Conservation (phyloP, 2,329 filamentous ascomycete genomes). For the Phaeosphaeriaceae sp. region DNA sequence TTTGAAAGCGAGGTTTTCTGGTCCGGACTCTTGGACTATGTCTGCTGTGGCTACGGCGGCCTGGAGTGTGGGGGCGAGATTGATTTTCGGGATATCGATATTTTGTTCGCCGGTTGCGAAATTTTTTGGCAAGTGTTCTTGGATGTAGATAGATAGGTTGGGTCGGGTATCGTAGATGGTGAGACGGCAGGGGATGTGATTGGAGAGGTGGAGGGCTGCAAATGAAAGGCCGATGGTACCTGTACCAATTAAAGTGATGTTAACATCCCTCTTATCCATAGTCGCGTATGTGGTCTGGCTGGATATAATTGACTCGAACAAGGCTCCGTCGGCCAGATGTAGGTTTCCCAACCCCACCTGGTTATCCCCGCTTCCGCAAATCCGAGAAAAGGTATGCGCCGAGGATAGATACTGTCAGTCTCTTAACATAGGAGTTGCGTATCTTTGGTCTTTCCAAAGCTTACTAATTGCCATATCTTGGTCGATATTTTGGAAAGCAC, state of each 20-base stretch:
- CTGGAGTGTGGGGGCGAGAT: conserved; percentile 39
- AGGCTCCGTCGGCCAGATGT: too few relatives aligned
- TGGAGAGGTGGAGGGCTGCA: conserved; percentile 59
- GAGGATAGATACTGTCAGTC: too few relatives aligned
- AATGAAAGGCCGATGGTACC: conserved; percentile 64
- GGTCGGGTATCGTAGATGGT: conserved; percentile 60
- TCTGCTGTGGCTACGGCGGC: conserved; percentile 55
- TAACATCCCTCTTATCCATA: conserved; percentile 5
- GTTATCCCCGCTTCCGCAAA: too few relatives aligned
- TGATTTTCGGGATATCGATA: conserved; percentile 42
- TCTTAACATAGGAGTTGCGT: too few relatives aligned
- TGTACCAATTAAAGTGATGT: conserved; percentile 53
- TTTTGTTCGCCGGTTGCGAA: conserved; percentile 29
- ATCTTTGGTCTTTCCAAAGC: too few relatives aligned
- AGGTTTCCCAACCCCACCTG: too few relatives aligned
- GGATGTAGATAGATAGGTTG: conserved; percentile 55
- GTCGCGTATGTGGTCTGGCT: not conserved
- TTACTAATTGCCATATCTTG: too few relatives aligned
- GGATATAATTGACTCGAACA: too few relatives aligned
- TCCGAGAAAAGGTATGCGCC: too few relatives aligned
- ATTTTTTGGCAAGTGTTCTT: conserved; percentile 52
- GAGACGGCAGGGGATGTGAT: conserved; percentile 49
- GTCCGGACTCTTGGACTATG: conserved; percentile 66
- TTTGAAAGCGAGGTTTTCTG: conserved; percentile 62
- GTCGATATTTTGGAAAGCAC: too few relatives aligned